Evolutionary conservation across 192 early-diverging fungal genomes (phyloP), one percentile per base, ranked within the genome.

Genomic region (Podila verticillata): DNA sequence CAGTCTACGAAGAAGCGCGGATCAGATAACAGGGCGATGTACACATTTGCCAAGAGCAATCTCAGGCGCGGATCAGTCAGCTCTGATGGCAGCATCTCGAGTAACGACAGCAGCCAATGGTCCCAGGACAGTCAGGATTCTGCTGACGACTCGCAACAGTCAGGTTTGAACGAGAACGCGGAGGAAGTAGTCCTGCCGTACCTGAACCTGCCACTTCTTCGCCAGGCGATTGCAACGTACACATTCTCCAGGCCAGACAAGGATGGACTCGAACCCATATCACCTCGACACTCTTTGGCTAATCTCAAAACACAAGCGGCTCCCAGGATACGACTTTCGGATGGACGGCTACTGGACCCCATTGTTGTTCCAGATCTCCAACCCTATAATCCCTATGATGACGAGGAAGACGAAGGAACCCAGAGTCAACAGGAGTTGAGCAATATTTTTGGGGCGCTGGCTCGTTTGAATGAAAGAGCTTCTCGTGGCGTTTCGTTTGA

Each of bases 191-290:
- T 54, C 8, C 49, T 79, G 1, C 75, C 75, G 0, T 71, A 71
- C 28, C 34, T 79, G 28, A 79, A 71, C 31, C 34, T 69, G 51
- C 36, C 63, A 13, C 39, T 79, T 19, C 63, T 79, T 5, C 68
- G 68, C 13, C 75, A 79, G 22, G 75, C 75, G 0, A 79, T 79
- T 32, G 68, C 58, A 20, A 79, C 75, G 1, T 79, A 79, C 59
- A 79, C 70, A 30, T 66, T 68, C 4, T 79, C 75, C 47, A 61
- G 35, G 28, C 59, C 68, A 7, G 64, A 70, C 0, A 20, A 9
- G 9, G 58, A 28, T 36, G 32, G 36, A 22, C 30, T 58, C 12
- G 31, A 10, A 61, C 17, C 20, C 3, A 62, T 64, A 32, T 35
- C 57, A 8, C 35, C 63, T 47, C 36, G 30, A n/a, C 57, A 65